phyloP scores from a whole-genome alignment of 1,139 yeast genomes.

The Taiozyma sp. region DNA sequence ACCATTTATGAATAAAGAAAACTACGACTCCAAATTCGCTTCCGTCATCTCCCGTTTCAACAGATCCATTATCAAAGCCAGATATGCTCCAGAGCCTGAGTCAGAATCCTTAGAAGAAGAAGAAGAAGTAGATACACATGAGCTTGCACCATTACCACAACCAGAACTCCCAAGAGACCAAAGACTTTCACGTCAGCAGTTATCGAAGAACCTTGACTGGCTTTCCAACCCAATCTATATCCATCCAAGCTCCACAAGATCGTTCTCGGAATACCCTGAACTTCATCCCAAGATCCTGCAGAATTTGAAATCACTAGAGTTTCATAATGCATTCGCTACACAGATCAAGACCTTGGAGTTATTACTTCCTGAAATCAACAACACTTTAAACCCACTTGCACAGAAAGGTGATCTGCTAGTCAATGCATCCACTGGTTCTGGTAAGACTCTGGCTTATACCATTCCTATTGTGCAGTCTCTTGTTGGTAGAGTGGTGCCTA shows the following conservation, averaged over 20 bases:
- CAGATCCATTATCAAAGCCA: constrained; percentile 29
- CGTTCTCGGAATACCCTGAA: constrained; percentile 36
- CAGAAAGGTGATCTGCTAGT: constrained; percentile 70
- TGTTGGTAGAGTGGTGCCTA: constrained; percentile 60
- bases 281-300: constrained; percentile 34
- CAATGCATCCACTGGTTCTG: constrained; percentile 95
- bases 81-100: constrained; percentile 8
- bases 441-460: constrained; percentile 88
- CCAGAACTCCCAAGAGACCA: constrained; percentile 58
- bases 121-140: constrained; percentile 36
- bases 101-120: constrained; percentile 5
- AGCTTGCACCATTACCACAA: constrained; percentile 79
- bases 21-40: constrained; percentile 22
- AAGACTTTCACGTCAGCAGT: constrained; percentile 35
- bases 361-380: constrained; percentile 46
- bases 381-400: constrained; percentile 48
- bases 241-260: constrained; percentile 36
- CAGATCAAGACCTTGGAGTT: constrained; percentile 65
- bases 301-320: constrained; percentile 45
- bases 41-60: constrained; percentile 39
- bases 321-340: constrained; percentile 66
- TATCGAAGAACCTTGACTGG: constrained; percentile 55
- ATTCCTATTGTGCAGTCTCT: constrained; percentile 78
- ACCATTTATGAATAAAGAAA: constrained; percentile 6
- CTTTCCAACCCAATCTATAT: constrained; percentile 59